These are phyloP conservation scores for Pseudogymnoascus sp. DNA, from an alignment of 2,329 filamentous ascomycete species.

Conservation along the genomic window DNA sequence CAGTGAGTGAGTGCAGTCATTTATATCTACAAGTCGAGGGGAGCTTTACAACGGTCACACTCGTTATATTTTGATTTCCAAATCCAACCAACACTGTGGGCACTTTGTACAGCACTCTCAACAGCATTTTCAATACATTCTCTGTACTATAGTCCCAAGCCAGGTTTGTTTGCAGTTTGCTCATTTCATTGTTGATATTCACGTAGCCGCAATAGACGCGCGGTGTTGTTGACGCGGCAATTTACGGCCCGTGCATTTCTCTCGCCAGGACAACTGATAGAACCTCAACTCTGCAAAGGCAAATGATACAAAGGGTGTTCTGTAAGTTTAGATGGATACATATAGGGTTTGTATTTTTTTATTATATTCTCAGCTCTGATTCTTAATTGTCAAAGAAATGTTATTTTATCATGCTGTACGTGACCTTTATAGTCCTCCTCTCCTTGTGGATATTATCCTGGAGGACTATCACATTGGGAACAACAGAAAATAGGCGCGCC, in stretches of 20 bases:
- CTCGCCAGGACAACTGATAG: not conserved
- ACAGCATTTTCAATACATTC: not conserved
- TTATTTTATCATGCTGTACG: not conserved
- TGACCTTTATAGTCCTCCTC: not conserved
- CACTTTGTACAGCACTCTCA: not conserved
- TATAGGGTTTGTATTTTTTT: not conserved
- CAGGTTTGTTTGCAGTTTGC: not conserved
- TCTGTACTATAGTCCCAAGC: not conserved
- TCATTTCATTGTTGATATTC: not conserved
- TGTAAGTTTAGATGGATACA: not conserved
- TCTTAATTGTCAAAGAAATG: not conserved
- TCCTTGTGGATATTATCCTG: not conserved
- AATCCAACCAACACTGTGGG: not conserved
- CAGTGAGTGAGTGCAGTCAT: not conserved
- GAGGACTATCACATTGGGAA: not conserved
- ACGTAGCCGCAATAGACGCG: conserved; percentile 2
- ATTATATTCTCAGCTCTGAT: not conserved
- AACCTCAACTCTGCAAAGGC: not conserved
- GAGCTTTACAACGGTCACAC: not conserved
- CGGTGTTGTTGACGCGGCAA: not conserved
- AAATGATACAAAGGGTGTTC: not conserved
- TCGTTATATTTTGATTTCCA: not conserved
- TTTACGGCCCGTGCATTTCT: not conserved
- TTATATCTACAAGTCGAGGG: not conserved
- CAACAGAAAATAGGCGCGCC: not conserved